phyloP scores from a whole-genome alignment of 345 rosid genomes.

The Citrus mangshanensis region DNA sequence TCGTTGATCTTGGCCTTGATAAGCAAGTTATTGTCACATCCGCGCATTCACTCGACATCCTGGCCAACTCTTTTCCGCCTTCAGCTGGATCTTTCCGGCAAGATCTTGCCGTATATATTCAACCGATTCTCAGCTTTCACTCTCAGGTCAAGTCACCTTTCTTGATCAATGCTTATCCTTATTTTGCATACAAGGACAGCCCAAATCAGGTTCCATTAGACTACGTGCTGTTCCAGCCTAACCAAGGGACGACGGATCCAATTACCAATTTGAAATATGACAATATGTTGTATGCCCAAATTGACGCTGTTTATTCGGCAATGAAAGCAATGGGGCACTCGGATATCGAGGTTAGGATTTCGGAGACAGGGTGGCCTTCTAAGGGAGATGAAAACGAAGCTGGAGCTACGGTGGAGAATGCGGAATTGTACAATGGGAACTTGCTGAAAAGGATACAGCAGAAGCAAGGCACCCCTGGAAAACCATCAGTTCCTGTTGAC shows the following conservation, averaged over 20 bases:
- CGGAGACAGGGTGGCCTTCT: conserved; percentile 99
- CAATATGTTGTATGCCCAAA: conserved; percentile 91
- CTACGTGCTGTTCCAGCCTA: conserved; percentile 80
- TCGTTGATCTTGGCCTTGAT: conserved; percentile 57
- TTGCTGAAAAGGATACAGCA: conserved; percentile 44
- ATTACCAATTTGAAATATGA: conserved; percentile 67
- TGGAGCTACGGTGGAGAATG: conserved; percentile 80
- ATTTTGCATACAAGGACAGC: conserved; percentile 66
- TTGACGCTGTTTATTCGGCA: conserved; percentile 85
- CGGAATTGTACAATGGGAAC: conserved; percentile 69
- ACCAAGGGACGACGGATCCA: conserved; percentile 60
- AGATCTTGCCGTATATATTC: conserved; percentile 49
- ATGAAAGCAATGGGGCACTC: conserved; percentile 71
- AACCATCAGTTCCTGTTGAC: conserved; percentile 64
- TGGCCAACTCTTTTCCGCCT: conserved; percentile 66
- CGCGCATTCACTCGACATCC: conserved; percentile 62
- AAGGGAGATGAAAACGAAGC: conserved; percentile 68
- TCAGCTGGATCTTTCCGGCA: conserved; percentile 62
- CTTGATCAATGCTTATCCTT: conserved; percentile 87
- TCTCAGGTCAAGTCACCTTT: conserved; percentile 67
- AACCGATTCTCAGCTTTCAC: conserved; percentile 59
- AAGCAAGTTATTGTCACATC: conserved; percentile 65
- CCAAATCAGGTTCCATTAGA: conserved; percentile 56
- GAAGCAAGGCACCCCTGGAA: conserved; percentile 76
- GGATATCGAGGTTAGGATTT: conserved; percentile 57